Evolutionary conservation across 371 early-diverging fungal genomes (phyloP), one percentile per base, ranked within the genome.

Genomic region (Dichotomocladium elegans): DNA sequence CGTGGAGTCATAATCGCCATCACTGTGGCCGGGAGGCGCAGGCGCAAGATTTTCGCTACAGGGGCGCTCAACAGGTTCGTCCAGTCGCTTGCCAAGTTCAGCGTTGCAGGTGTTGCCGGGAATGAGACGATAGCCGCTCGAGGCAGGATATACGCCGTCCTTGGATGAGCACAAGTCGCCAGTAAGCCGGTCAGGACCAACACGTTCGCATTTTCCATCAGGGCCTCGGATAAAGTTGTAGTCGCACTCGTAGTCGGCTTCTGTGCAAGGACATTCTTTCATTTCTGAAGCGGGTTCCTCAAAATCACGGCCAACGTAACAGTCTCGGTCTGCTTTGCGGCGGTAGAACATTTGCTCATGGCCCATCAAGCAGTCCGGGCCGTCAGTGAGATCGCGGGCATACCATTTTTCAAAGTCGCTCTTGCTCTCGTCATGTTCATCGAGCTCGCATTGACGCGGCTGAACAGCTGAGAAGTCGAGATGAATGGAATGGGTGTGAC

Each of bases 191-290:
- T 82, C 81, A 24, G 70, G 62, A 4, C 83, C 87, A 10, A 63
- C 59, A 41, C 77, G 75, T 6, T 67, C 63, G 64, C 93, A 93
- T 26, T 70, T 53, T 12, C 82, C 81, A 41, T 74, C 60, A 0
- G 26, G 55, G 52, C 82, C 60, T 3, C 78, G 80, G 14, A 79
- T 79, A 67, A 85, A 95, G 60, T 89, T 86, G 59, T 81, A 88
- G 64, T 94, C 95, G 64, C 98, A 98, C 72, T 96, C 96, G 59
- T 82, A 96, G 67, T 98, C 97, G 22, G 79, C 79, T 30, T 77
- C 80, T 0, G 88, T 76, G 68, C 98, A 98, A 14, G 71, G 64
- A 55, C 98, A 98, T 50, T 72, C 62, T 27, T 82, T 74, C 19
- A 72, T 57, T 19, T 72, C 81, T 22, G 76, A 63, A 4, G 55